Evolutionary conservation across 2,329 filamentous ascomycete genomes (phyloP).

Genomic region (Chrysoporthe deuterocubensis): DNA sequence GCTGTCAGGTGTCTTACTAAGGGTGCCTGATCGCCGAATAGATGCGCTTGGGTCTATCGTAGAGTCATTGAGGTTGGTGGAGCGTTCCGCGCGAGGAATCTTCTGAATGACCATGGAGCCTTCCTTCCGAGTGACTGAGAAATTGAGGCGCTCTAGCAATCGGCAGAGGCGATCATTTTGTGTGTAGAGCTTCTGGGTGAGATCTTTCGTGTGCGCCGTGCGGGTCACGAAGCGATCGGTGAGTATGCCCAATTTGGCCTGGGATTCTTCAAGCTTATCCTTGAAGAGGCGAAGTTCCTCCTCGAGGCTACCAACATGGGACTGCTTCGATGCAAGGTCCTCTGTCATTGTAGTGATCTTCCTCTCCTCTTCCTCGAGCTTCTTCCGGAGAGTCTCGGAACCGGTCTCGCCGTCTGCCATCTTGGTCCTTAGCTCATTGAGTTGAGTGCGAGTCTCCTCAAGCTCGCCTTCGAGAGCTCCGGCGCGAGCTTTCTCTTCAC

Average conservation of each 20-base stretch:
- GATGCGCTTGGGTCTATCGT: slow-evolving; percentile 57
- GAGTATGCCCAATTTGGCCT: slow-evolving; percentile 55
- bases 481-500: slow-evolving; percentile 58
- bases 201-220: slow-evolving; percentile 74
- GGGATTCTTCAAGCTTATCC: slow-evolving; percentile 63
- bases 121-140: slow-evolving; percentile 75
- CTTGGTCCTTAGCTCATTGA: slow-evolving; percentile 69
- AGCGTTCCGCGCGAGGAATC: slow-evolving; percentile 63
- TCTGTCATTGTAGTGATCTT: slow-evolving; percentile 70
- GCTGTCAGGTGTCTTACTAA: slow-evolving; percentile 62
- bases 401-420: slow-evolving; percentile 84
- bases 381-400: slow-evolving; percentile 75
- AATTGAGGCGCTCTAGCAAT: slow-evolving; percentile 85
- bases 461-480: slow-evolving; percentile 60
- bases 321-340: slow-evolving; percentile 74
- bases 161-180: slow-evolving; percentile 84
- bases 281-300: slow-evolving; percentile 73
- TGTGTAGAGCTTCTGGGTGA: slow-evolving; percentile 80
- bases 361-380: slow-evolving; percentile 75
- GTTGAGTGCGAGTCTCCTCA: slow-evolving; percentile 68
- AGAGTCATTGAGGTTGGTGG: slow-evolving; percentile 60
- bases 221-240: slow-evolving; percentile 69
- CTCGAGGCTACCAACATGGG: slow-evolving; percentile 75
- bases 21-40: slow-evolving; percentile 57
- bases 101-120: slow-evolving; percentile 77